These are phyloP conservation scores for Alternaria ethzedia DNA, from an alignment of 2,329 filamentous ascomycete species.

Conservation along the genomic window DNA sequence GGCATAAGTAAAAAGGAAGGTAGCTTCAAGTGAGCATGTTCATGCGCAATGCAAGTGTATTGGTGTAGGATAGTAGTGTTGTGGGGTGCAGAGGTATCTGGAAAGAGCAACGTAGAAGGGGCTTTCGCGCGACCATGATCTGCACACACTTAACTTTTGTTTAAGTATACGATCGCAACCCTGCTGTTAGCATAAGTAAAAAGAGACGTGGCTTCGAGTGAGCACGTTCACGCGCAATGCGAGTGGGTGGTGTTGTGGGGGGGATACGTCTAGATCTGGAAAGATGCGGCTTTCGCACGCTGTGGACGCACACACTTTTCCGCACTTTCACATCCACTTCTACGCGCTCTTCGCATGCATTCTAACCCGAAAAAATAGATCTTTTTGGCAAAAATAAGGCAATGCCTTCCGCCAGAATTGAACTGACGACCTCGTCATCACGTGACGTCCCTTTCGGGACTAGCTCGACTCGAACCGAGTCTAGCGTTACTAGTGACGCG, in stretches of 20 bases:
- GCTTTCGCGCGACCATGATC: background rate
- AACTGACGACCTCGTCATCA: slow-evolving; percentile 17
- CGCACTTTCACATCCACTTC: background rate
- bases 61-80: background rate
- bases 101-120: background rate
- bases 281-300: background rate
- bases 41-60: background rate
- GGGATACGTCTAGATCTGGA: background rate
- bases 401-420: slow-evolving; percentile 16
- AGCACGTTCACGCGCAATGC: background rate
- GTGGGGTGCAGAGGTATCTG: background rate
- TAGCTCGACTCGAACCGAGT: background rate
- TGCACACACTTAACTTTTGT: background rate
- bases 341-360: background rate
- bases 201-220: background rate
- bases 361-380: background rate
- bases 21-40: background rate
- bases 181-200: background rate
- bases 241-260: background rate
- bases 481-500: slow-evolving; percentile 12
- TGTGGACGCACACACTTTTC: background rate
- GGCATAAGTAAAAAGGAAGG: background rate
- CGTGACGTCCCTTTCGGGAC: background rate
- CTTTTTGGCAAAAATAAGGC: background rate
- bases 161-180: background rate